A percentile compares a stretch with the other conserved stretches of the same genome.
Evolutionary conservation across 345 rosid genomes (phyloP).

Genomic region (Cardamine occulta): DNA sequence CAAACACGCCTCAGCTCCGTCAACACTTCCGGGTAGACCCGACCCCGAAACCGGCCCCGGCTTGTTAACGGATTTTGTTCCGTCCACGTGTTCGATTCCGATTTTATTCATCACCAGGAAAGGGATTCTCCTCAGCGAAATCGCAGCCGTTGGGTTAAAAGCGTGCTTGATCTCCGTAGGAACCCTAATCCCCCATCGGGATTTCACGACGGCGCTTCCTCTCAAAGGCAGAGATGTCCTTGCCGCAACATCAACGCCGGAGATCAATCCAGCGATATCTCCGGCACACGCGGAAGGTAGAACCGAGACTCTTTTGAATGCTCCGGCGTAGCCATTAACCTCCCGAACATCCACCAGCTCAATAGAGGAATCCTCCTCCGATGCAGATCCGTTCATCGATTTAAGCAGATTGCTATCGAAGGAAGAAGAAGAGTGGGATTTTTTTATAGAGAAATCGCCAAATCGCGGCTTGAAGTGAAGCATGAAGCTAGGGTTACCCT

Average conservation of each 20-base stretch:
- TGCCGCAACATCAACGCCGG: constrained; percentile 73
- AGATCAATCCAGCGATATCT: constrained; percentile 47
- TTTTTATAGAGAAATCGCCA: constrained; percentile 79
- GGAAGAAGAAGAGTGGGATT: constrained; percentile 60
- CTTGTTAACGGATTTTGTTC: not conserved
- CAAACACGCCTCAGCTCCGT: constrained; percentile 56
- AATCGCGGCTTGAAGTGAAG: constrained; percentile 78
- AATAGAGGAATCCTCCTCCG: constrained; percentile 51
- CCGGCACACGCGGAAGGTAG: constrained; percentile 42
- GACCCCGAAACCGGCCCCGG: constrained; percentile 20
- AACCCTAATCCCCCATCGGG: constrained; percentile 83
- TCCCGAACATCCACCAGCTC: constrained; percentile 58
- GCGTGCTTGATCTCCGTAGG: constrained; percentile 54
- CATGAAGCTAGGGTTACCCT: constrained; percentile 73
- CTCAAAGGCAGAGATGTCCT: constrained; percentile 62
- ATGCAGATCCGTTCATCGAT: constrained; percentile 27
- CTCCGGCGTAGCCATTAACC: constrained; percentile 41
- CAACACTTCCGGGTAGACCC: constrained; percentile 31
- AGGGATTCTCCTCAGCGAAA: constrained; percentile 61
- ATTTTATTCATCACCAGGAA: constrained; percentile 77
- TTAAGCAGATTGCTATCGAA: constrained; percentile 36
- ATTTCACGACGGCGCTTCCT: constrained; percentile 58
- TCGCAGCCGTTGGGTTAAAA: constrained; percentile 44
- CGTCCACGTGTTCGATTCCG: constrained; percentile 72
- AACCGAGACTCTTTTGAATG: constrained; percentile 44